Base-by-base conservation (phyloP, 306 rosid species). In the Trifolium fragiferum region DNA sequence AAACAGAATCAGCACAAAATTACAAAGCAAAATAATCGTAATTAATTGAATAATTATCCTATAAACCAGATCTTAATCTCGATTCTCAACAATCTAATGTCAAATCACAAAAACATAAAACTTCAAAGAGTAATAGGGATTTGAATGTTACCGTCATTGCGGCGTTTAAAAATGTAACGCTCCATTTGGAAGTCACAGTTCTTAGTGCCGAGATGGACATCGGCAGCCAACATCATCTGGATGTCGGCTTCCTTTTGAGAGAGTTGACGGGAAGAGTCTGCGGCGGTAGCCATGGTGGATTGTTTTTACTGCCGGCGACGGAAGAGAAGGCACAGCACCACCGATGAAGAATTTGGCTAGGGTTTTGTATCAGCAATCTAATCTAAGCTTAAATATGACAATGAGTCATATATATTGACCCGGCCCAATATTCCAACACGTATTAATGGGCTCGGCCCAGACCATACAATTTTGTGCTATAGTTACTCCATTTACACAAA, bases 181-280 rank as follows among this genome's bases (percentile, higher is more conserved):
- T 89, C 98, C 98, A 93, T 93, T 62, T 93, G 98, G 21, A 82
- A 91, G 35, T 93, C 90, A 9, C 93, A 89, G 75, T 89, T 93
- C 37, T 91, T 90, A 21, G 98, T 93, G 59, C 97, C 98, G 8
- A 93, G 86, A 27, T 93, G 98, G 10, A 88, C 97, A 11, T 91
- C 90, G 4, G 97, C 92, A 0, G 97, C 96, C 83, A 93, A 76
- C 97, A 91, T 91, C 96, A 93, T 84, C 82, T 89, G 93, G 38
- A 93, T 89, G 85, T 93, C 97, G 14, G 88, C 83, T 73, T 93
- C 97, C 82, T 89, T 93, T 71, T 89, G 92, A 0, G 98, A 84
- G 10, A 93, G 93, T 63, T 82, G 87, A 19, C 88, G 97, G 21
- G 96, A 82, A 3, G 86, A 68, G 0, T 87, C 82, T 0, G 85